These are phyloP conservation scores for Alternaria triticimaculans DNA, from an alignment of 2,329 filamentous ascomycete species.

Conservation along the genomic window DNA sequence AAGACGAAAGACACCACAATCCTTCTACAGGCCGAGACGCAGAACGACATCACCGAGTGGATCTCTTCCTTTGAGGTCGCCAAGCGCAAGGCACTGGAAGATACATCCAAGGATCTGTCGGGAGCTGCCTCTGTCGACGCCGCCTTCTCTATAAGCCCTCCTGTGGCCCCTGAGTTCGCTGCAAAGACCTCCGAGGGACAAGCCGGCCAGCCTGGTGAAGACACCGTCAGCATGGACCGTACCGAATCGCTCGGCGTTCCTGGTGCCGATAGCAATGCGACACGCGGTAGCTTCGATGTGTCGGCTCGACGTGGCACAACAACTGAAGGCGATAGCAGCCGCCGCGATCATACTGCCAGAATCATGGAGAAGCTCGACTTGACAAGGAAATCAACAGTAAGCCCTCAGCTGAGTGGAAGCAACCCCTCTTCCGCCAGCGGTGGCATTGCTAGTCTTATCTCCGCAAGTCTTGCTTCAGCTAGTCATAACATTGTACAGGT, in stretches of 20 bases:
- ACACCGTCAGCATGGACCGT: slow-evolving; percentile 63
- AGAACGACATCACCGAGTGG: slow-evolving; percentile 92
- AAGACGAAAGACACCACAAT: slow-evolving; percentile 96
- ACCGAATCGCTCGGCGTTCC: slow-evolving; percentile 70
- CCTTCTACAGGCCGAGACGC: slow-evolving; percentile 90
- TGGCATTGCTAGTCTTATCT: slow-evolving; percentile 85
- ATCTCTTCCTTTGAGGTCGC: slow-evolving; percentile 90
- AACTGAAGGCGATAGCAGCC: slow-evolving; percentile 73
- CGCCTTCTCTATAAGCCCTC: slow-evolving; percentile 91
- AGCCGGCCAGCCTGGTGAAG: slow-evolving; percentile 60
- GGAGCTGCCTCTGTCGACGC: slow-evolving; percentile 64
- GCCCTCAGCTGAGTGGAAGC: slow-evolving; percentile 52
- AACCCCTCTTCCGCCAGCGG: slow-evolving; percentile 57
- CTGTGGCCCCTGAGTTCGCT: slow-evolving; percentile 88
- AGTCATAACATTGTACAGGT: slow-evolving; percentile 80
- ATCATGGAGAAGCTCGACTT: slow-evolving; percentile 94
- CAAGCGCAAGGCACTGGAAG: slow-evolving; percentile 90
- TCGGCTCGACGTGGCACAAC: slow-evolving; percentile 58
- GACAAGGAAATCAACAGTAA: slow-evolving; percentile 76
- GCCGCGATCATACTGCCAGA: slow-evolving; percentile 80
- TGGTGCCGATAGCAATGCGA: slow-evolving; percentile 60
- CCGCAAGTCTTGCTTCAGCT: slow-evolving; percentile 74
- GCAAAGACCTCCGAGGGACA: slow-evolving; percentile 76
- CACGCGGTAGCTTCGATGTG: slow-evolving; percentile 77
- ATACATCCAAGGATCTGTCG: slow-evolving; percentile 61